Evolutionary conservation across 371 early-diverging fungal genomes (phyloP).

Genomic region (Haplosporangium sp.): DNA sequence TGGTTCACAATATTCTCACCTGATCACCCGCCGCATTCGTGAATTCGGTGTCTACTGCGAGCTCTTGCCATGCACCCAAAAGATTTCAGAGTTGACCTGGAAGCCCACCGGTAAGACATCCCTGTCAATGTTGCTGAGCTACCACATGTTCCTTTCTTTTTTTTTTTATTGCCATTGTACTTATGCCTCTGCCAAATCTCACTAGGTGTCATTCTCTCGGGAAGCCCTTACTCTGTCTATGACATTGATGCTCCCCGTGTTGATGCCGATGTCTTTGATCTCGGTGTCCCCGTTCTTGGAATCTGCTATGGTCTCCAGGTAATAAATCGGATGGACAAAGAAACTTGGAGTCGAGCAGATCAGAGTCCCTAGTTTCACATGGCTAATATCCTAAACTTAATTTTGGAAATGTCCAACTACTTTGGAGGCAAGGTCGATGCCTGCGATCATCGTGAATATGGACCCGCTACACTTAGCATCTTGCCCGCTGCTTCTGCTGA

Average conservation of each 20-base stretch:
- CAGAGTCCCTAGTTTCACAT: background rate
- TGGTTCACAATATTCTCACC: slow-evolving; percentile 98
- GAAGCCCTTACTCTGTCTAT: slow-evolving; percentile 96
- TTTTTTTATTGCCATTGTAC: too few species aligned
- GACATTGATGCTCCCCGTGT: slow-evolving; percentile 95
- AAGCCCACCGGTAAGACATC: slow-evolving; percentile 86
- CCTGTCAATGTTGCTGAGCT: background rate
- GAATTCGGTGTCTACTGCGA: slow-evolving; percentile 98
- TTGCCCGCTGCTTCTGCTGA: slow-evolving; percentile 51
- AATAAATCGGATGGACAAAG: slow-evolving; percentile 8
- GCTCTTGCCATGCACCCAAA: slow-evolving; percentile 95
- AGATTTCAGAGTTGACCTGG: slow-evolving; percentile 91
- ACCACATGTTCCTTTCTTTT: too few species aligned
- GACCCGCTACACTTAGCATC: slow-evolving; percentile 86
- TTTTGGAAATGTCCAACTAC: slow-evolving; percentile 86
- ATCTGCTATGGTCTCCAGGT: slow-evolving; percentile 97
- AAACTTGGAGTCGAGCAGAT: background rate
- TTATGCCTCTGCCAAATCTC: too few species aligned
- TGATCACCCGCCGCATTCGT: slow-evolving; percentile 96
- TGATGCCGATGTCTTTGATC: slow-evolving; percentile 89
- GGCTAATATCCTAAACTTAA: background rate
- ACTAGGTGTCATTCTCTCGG: slow-evolving; percentile 89
- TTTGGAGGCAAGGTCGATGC: slow-evolving; percentile 90
- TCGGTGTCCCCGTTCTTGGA: slow-evolving; percentile 94
- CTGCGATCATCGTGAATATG: slow-evolving; percentile 95